Percentiles rank a stretch among this genome's conserved stretches.
These are phyloP conservation scores for Kernera saxatilis DNA, from an alignment of 345 rosid genomes.

Conservation along the genomic window DNA sequence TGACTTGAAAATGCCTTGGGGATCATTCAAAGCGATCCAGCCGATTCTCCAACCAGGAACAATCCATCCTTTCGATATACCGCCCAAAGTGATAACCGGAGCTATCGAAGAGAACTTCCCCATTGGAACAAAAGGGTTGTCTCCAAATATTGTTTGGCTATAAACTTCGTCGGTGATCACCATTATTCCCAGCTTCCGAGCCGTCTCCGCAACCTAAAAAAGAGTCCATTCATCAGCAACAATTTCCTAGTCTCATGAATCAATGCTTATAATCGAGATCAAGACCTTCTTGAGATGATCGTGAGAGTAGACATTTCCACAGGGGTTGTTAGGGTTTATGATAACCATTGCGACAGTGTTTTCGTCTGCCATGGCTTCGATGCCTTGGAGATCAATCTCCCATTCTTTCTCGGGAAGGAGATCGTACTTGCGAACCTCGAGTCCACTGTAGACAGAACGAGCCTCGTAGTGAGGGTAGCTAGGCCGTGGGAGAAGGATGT, in stretches of 20 bases:
- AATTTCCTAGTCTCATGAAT: background rate
- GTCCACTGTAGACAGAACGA: slow-evolving; percentile 32
- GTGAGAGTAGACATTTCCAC: slow-evolving; percentile 54
- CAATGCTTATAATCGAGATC: background rate
- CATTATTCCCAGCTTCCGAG: slow-evolving; percentile 56
- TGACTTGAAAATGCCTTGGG: slow-evolving; percentile 42
- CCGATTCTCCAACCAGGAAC: slow-evolving; percentile 88
- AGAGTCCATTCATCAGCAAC: background rate
- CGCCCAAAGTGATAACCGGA: slow-evolving; percentile 60
- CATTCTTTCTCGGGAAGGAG: slow-evolving; percentile 62
- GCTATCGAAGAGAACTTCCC: slow-evolving; percentile 50
- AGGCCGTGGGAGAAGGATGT: slow-evolving; percentile 61
- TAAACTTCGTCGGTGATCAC: slow-evolving; percentile 73
- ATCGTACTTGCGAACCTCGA: slow-evolving; percentile 57
- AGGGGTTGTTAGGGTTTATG: slow-evolving; percentile 62
- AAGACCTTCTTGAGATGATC: slow-evolving; percentile 51
- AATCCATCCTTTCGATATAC: slow-evolving; percentile 70
- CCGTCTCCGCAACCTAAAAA: slow-evolving; percentile 52
- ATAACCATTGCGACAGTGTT: slow-evolving; percentile 62
- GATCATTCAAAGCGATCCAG: slow-evolving; percentile 60
- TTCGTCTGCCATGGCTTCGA: slow-evolving; percentile 57
- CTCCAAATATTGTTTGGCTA: slow-evolving; percentile 48
- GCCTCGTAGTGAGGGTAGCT: slow-evolving; percentile 59
- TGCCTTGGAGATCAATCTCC: slow-evolving; percentile 57
- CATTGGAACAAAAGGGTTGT: slow-evolving; percentile 58